phyloP scores from a whole-genome alignment of 2,329 filamentous ascomycete species.

The Aureobasidium pullulans region DNA sequence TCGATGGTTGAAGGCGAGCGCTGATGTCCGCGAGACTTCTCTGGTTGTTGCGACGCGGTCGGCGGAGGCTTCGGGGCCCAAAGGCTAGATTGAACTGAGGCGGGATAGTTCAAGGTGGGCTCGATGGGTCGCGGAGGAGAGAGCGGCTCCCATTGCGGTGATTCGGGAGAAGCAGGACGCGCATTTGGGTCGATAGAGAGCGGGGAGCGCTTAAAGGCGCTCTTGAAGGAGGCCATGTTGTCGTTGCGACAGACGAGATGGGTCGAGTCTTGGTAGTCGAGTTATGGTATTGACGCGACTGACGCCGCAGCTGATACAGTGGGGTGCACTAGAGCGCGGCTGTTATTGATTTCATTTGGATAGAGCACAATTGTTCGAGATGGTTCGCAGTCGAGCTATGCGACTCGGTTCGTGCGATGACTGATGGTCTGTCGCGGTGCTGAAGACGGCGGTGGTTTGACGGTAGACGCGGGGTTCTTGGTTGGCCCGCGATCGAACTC shows the following conservation, averaged over 20 bases:
- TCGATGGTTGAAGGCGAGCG: slow-evolving; percentile 34
- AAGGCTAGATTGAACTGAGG: neutral
- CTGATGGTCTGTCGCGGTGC: neutral
- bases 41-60: neutral
- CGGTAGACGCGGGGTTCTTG: neutral
- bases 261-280: neutral
- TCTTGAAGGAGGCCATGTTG: slow-evolving; percentile 19
- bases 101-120: slow-evolving; percentile 29
- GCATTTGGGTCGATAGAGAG: slow-evolving; percentile 5
- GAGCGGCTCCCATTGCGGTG: slow-evolving; percentile 28
- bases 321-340: neutral
- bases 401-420: neutral
- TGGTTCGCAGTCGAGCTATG: neutral
- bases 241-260: neutral
- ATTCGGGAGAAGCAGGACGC: slow-evolving; percentile 26
- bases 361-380: neutral
- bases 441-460: neutral
- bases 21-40: slow-evolving; percentile 19
- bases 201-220: slow-evolving; percentile 23
- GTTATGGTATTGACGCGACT: neutral
- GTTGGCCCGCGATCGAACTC: neutral
- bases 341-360: neutral
- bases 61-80: neutral
- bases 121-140: slow-evolving; percentile 26
- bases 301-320: neutral